Conservation (phyloP, 257 asterid genomes). For the Solanum ossicruentum region DNA sequence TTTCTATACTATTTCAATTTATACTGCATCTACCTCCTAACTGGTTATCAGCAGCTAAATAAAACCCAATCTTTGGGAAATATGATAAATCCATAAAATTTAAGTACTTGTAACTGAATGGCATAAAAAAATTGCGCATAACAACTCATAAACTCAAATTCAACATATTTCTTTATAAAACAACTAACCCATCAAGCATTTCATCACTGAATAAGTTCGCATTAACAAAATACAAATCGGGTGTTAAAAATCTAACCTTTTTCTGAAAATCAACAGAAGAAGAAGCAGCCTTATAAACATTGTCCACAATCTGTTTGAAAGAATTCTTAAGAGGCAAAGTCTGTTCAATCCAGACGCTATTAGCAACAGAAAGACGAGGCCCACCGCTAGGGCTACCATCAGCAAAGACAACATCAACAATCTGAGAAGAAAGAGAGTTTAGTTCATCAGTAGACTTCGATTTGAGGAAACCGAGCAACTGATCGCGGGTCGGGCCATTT, state of each 20-base stretch:
- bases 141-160: not conserved
- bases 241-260: conserved; percentile 7
- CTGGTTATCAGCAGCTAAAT: not conserved
- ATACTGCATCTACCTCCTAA: not conserved
- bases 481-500: conserved; percentile 15
- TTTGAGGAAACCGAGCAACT: conserved; percentile 24
- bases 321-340: conserved; percentile 17
- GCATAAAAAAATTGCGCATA: not conserved
- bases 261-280: conserved; percentile 23
- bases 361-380: conserved; percentile 19
- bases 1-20: not conserved
- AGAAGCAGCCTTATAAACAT: conserved; percentile 16
- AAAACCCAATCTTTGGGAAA: not conserved
- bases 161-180: not conserved
- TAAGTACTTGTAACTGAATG: not conserved
- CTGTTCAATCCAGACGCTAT: conserved; percentile 33
- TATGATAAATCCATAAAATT: not conserved
- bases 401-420: conserved; percentile 10
- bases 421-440: conserved; percentile 18
- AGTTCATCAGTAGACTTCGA: conserved; percentile 12
- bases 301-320: conserved; percentile 16
- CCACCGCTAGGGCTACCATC: conserved; percentile 31
- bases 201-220: not conserved
- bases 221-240: not conserved
- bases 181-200: not conserved